Base-by-base conservation (phyloP, 1,284 basidiomycete genomes). In the Ceraceosorus bombacis region DNA sequence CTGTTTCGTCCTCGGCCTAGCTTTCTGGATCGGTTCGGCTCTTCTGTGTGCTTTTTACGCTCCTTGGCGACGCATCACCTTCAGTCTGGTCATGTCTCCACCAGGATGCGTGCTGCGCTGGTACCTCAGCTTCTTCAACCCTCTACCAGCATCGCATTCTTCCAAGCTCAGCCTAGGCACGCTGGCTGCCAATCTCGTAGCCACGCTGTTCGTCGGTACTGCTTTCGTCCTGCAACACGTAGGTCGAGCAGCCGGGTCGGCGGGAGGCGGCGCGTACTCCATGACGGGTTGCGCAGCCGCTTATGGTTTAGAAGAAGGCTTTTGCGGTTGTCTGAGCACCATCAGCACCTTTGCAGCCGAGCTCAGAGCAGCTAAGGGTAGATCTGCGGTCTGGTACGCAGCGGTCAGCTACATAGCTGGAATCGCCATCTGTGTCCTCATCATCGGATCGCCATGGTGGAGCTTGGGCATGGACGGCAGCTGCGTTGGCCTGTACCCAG, bases 281-380 rank as follows among this genome's bases (percentile, higher is more conserved):
- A 15, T 13, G 13, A 60, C 66, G n/a, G 64, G 60, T 0, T 76
- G 74, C 49, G 46, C 68, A 17, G 73, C 67, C 0, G 59, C 74
- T 13, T 62, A 69, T 9, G 74, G 71, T 1, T 79, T 98, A 38
- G 81, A 83, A 41, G 89, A 96, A 72, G 95, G 95, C 2, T 96
- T 92, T 74, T 97, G 93, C 74, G 95, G 93, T 6, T 92, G 90
- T 78, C 81, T 98, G 66, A 93, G 88, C 4, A 99, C 95, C 0
- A 83, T 99, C 63, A 92, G 89, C 78, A 98, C 93, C 9, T 94
- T 97, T 75, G 87, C 85, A 2, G 86, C 86, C 4, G 95, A 99
- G 77, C 78, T 90, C 41, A 78, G 81, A 6, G 83, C 83, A 4
- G 79, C 95, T 56, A 80, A 79, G 49, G 68, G 68, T 3, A 53